Conservation (phyloP, 352 stramenopile species). For the Phytophthora pluvialis region DNA sequence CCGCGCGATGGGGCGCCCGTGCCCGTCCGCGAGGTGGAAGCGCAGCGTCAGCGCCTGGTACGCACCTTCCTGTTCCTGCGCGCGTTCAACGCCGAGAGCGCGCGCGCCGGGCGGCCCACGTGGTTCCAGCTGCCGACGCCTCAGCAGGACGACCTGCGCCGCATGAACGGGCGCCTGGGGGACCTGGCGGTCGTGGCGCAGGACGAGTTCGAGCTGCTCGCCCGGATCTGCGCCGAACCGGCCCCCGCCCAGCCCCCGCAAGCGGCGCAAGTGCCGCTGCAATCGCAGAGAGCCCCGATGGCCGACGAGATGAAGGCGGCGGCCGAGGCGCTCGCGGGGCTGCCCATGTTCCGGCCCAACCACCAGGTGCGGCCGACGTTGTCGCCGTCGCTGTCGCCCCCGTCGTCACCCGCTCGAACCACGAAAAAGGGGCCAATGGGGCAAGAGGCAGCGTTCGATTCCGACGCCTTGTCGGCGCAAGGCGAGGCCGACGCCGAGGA, state of each 20-base stretch:
- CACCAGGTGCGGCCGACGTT: constrained; percentile 9
- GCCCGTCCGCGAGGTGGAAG: constrained; percentile 27
- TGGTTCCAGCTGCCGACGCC: constrained; percentile 36
- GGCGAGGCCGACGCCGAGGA: constrained; percentile 6
- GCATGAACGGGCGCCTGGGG: constrained; percentile 33
- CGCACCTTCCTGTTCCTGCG: constrained; percentile 37
- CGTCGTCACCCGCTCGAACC: constrained; percentile 15
- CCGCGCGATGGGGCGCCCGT: constrained; percentile 23
- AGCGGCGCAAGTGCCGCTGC: not conserved
- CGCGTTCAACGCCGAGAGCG: constrained; percentile 29
- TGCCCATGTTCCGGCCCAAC: constrained; percentile 34
- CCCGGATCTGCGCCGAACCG: constrained; percentile 29
- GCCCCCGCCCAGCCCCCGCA: not conserved
- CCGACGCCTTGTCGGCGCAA: constrained; percentile 10
- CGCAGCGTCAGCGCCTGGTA: constrained; percentile 39
- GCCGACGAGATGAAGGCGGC: constrained; percentile 43
- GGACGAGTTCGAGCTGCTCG: constrained; percentile 31
- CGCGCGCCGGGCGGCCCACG: constrained; percentile 13
- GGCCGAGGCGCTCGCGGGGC: constrained; percentile 40
- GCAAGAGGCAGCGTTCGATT: constrained; percentile 13
- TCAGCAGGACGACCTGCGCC: constrained; percentile 32
- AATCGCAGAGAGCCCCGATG: constrained; percentile 15
- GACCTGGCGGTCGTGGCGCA: constrained; percentile 26
- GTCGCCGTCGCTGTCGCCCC: constrained; percentile 25
- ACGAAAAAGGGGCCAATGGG: not conserved